Percentiles rank a stretch among this genome's conserved stretches.
These are phyloP conservation scores for Phialophora macrospora DNA, from an alignment of 2,329 filamentous ascomycete genomes.

Conservation along the genomic window DNA sequence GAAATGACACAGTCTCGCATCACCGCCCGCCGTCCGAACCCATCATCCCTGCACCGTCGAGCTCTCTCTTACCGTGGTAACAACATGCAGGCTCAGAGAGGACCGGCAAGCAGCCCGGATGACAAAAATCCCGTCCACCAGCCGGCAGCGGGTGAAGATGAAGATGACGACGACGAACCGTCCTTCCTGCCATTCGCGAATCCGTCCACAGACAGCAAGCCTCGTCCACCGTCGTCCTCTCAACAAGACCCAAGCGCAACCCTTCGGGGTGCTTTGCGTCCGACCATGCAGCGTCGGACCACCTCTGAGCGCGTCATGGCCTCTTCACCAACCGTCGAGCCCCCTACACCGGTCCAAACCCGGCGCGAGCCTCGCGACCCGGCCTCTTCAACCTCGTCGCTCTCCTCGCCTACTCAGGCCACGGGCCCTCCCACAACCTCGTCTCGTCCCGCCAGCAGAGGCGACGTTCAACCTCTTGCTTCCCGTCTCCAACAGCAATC, in stretches of 20 bases:
- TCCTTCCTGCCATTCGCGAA: constrained; percentile 52
- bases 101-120: constrained; percentile 5
- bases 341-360: constrained; percentile 36
- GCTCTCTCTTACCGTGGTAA: constrained; percentile 30
- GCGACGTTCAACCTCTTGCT: constrained; percentile 8
- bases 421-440: constrained; percentile 1
- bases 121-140: constrained; percentile 41
- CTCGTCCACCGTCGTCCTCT: constrained; percentile 36
- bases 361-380: constrained; percentile 44
- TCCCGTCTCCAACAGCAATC: neutral
- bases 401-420: constrained; percentile 22
- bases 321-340: constrained; percentile 33
- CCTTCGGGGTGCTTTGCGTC: constrained; percentile 45
- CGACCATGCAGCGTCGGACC: constrained; percentile 39
- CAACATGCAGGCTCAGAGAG: constrained; percentile 24
- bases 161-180: constrained; percentile 49
- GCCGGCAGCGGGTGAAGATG: constrained; percentile 39
- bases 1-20: constrained; percentile 39
- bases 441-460: constrained; percentile 8
- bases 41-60: constrained; percentile 32
- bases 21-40: constrained; percentile 34
- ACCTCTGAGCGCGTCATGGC: constrained; percentile 39
- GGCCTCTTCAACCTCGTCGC: constrained; percentile 33
- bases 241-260: constrained; percentile 49
- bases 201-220: constrained; percentile 22